Percentiles rank a stretch among this genome's conserved stretches.
Conservation (phyloP, 2,329 filamentous ascomycete genomes). For the Ophiostoma populinum region DNA sequence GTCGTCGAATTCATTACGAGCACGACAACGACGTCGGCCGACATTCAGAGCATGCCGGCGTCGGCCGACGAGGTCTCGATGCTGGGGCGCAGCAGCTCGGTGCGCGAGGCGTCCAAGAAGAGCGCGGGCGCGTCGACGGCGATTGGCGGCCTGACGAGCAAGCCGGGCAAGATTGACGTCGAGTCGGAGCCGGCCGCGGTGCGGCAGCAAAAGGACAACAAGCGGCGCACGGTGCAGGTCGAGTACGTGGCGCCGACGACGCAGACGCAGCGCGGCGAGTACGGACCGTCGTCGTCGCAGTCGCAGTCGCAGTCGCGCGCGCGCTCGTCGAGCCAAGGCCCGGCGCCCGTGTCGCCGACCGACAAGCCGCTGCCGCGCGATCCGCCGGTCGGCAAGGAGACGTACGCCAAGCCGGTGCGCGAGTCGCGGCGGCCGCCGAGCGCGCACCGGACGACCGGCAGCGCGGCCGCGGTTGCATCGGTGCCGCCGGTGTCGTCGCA, state of each 20-base stretch:
- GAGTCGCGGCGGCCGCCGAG: slow-evolving; percentile 28
- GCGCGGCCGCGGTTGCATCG: slow-evolving; percentile 10
- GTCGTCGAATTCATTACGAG: slow-evolving; percentile 95
- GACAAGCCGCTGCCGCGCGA: slow-evolving; percentile 46
- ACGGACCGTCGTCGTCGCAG: slow-evolving; percentile 11
- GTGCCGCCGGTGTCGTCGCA: slow-evolving; percentile 20
- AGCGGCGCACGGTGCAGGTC: slow-evolving; percentile 87
- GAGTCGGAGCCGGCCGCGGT: slow-evolving; percentile 37
- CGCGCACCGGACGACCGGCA: slow-evolving; percentile 28
- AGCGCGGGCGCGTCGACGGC: slow-evolving; percentile 24
- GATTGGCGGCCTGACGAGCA: slow-evolving; percentile 49
- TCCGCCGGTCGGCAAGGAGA: slow-evolving; percentile 29
- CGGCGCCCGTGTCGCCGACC: slow-evolving; percentile 24
- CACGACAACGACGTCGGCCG: slow-evolving; percentile 70
- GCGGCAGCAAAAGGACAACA: slow-evolving; percentile 65
- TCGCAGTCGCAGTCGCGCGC: slow-evolving; percentile 27
- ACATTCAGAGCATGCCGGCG: slow-evolving; percentile 68
- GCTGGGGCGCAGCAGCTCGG: slow-evolving; percentile 76
- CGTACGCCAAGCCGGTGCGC: slow-evolving; percentile 21
- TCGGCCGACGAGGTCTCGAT: slow-evolving; percentile 35
- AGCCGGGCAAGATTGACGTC: slow-evolving; percentile 56
- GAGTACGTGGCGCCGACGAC: slow-evolving; percentile 91
- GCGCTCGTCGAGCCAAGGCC: slow-evolving; percentile 36
- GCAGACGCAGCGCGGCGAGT: slow-evolving; percentile 62
- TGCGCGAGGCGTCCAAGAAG: slow-evolving; percentile 71